phyloP scores from a whole-genome alignment of 768 basidiomycete species.

The Leccinum incarnatum region DNA sequence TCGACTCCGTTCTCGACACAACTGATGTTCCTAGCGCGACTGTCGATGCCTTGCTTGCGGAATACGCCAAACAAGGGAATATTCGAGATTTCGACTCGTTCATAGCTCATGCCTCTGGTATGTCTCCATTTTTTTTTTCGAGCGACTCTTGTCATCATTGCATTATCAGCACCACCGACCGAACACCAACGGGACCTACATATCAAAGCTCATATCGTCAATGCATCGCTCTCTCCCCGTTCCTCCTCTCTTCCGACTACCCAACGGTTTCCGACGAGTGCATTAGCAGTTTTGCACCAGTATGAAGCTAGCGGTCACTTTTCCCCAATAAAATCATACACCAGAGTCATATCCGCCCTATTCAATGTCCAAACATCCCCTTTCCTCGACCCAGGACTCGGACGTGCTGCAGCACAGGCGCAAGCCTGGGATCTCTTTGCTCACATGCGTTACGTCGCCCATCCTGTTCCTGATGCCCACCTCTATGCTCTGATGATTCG shows the following conservation, averaged over 20 bases:
- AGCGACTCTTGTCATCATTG: neutral
- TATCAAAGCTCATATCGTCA: slow-evolving; percentile 57
- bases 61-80: slow-evolving; percentile 49
- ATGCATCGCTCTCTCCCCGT: neutral
- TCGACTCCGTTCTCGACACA: neutral
- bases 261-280: slow-evolving; percentile 53
- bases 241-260: slow-evolving; percentile 23
- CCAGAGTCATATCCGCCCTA: slow-evolving; percentile 58
- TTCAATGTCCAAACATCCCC: slow-evolving; percentile 42
- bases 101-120: slow-evolving; percentile 45
- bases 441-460: slow-evolving; percentile 95
- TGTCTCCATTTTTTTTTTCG: slow-evolving; percentile 6
- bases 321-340: slow-evolving; percentile 75
- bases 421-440: slow-evolving; percentile 93
- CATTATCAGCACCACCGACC: slow-evolving; percentile 38
- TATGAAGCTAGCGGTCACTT: slow-evolving; percentile 65
- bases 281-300: slow-evolving; percentile 64
- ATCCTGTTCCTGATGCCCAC: slow-evolving; percentile 68
- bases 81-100: slow-evolving; percentile 44
- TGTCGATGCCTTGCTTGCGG: slow-evolving; percentile 46
- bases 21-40: slow-evolving; percentile 39
- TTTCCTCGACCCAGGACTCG: slow-evolving; percentile 23
- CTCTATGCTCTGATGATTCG: slow-evolving; percentile 87
- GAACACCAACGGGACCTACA: slow-evolving; percentile 68
- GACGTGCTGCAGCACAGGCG: slow-evolving; percentile 51